Base-by-base conservation (phyloP, 164 flowering plant genomes). In the Nelumbo lutea region DNA sequence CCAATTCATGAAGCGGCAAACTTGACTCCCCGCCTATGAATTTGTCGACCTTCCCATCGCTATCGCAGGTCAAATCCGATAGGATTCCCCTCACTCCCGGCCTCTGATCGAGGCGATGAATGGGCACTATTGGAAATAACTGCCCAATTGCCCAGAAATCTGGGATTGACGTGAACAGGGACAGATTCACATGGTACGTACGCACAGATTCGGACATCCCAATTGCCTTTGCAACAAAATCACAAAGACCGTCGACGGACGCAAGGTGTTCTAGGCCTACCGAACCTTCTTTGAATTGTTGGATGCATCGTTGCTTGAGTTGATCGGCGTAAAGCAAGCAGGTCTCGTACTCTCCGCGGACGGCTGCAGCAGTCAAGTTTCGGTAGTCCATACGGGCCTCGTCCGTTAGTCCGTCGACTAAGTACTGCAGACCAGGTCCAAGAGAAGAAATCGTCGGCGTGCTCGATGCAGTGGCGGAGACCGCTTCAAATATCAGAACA, bases 61-160 rank as follows among this genome's bases (percentile, higher is more conserved):
- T 96, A 67, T 96, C 99, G 74, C 99, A 96, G 0, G 99, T 96
- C 10, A 96, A 76, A 76, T 96, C 99, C 1, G 98, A 96, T 10
- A 96, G 73, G 53, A 89, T 75, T 42, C 93, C 99, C 62, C 79
- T 81, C 68, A 79, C 86, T 1, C 73, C 76, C 1, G 99, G 99
- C 79, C 81, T 77, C 64, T 96, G 75, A 46, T 87, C 92, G 1
- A 86, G 93, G 6, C 83, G 78, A 67, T 96, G 99, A 63, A 96
- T 93, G 0, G 99, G 99, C 10, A 93, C 76, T 10, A 96, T 88
- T 1, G 99, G 99, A 65, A 93, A 96, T 53, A 87, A 71, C 85
- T 96, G 99, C 2, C 81, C 96, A 52, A 96, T 90, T 5, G 88
- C 97, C 98, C 99, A 96, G 75, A 87, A 88, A 79, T 96, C 99